phyloP scores from a whole-genome alignment of 768 basidiomycete species.

The Agrocybe chaxingu region DNA sequence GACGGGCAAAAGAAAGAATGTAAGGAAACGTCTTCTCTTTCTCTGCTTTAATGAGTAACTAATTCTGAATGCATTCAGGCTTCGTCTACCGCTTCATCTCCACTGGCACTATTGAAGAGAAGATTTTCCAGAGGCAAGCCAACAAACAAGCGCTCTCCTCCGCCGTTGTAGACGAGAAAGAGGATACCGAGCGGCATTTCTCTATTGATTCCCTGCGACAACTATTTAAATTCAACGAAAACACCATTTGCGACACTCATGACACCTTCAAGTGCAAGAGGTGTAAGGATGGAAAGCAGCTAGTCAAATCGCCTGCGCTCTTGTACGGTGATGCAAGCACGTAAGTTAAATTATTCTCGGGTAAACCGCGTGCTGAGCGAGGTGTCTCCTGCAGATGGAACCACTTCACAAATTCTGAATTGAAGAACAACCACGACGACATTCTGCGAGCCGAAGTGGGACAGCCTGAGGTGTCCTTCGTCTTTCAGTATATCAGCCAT shows the following conservation, averaged over 20 bases:
- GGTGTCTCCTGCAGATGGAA: conserved; percentile 76
- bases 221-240: conserved; percentile 87
- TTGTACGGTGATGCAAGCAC: conserved; percentile 97
- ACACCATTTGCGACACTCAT: conserved; percentile 89
- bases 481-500: conserved; percentile 95
- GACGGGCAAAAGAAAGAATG: conserved; percentile 99
- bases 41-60: background rate
- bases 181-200: conserved; percentile 94
- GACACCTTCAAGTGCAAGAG: conserved; percentile 97
- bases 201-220: conserved; percentile 85
- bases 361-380: background rate
- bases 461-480: conserved; percentile 82
- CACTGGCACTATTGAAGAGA: conserved; percentile 97
- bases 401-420: conserved; percentile 87
- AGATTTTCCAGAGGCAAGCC: conserved; percentile 97
- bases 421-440: conserved; percentile 93
- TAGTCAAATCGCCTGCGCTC: conserved; percentile 77
- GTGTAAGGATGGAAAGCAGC: conserved; percentile 83
- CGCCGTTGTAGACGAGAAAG: conserved; percentile 97
- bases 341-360: conserved; percentile 46
- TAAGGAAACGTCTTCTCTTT: conserved; percentile 31
- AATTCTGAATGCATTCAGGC: conserved; percentile 40
- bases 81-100: conserved; percentile 99
- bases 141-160: conserved; percentile 96
- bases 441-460: conserved; percentile 88